Percentiles rank a stretch among this genome's conserved stretches.
phyloP scores from a whole-genome alignment of 345 rosid genomes.

The Pseudoturritis turrita region DNA sequence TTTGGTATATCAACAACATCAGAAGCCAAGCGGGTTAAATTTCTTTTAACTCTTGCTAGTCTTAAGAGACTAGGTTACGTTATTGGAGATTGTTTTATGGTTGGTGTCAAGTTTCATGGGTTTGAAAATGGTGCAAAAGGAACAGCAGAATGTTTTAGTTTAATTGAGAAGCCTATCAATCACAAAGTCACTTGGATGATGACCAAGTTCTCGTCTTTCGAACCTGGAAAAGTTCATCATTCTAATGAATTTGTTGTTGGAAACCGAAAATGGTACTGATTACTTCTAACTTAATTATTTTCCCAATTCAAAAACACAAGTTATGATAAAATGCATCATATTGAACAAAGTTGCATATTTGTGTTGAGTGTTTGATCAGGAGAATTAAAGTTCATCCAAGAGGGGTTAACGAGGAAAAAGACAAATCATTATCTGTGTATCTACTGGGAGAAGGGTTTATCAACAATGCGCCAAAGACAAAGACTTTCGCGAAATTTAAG shows the following conservation, averaged over 20 bases:
- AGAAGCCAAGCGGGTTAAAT: background rate
- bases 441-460: slow-evolving; percentile 6
- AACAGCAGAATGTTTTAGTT: slow-evolving; percentile 15
- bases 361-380: slow-evolving; percentile 7
- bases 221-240: background rate
- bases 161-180: slow-evolving; percentile 17
- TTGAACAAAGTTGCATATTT: background rate
- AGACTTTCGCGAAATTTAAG: background rate
- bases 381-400: slow-evolving; percentile 13
- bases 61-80: slow-evolving; percentile 9
- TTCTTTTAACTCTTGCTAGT: background rate
- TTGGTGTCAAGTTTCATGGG: slow-evolving; percentile 17
- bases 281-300: background rate
- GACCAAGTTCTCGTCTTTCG: slow-evolving; percentile 11
- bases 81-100: slow-evolving; percentile 19
- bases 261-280: slow-evolving; percentile 23
- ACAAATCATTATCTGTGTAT: slow-evolving; percentile 18
- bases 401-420: background rate
- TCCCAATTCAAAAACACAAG: background rate
- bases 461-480: background rate
- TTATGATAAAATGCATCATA: background rate
- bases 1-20: background rate
- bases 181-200: slow-evolving; percentile 29
- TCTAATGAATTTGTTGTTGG: slow-evolving; percentile 27
- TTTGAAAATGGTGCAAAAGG: background rate